Conservation (phyloP, 169 alveolate species). For the Cryptosporidium ryanae region DNA sequence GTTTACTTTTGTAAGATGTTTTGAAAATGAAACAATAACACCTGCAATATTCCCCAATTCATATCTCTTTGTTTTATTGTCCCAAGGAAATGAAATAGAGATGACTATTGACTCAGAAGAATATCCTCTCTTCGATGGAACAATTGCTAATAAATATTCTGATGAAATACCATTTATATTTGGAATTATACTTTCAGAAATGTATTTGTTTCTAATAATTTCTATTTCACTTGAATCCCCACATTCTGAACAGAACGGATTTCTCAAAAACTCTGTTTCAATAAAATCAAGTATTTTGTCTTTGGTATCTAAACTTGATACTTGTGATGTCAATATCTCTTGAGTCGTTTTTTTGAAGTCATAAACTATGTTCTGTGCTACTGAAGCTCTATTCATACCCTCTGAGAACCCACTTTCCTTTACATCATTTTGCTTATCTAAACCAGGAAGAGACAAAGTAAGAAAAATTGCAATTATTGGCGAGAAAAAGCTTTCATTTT, state of each 20-base stretch:
- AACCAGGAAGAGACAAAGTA: constrained; percentile 39
- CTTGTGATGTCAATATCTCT: constrained; percentile 37
- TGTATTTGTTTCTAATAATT: background rate
- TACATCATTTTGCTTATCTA: constrained; percentile 28
- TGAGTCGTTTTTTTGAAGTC: constrained; percentile 61
- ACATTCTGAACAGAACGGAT: constrained; percentile 16
- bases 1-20: constrained; percentile 11
- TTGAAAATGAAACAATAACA: constrained; percentile 27
- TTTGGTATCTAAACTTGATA: too few species aligned
- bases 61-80: background rate
- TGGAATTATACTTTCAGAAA: background rate
- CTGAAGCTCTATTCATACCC: constrained; percentile 31
- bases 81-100: constrained; percentile 60
- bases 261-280: background rate
- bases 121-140: constrained; percentile 66
- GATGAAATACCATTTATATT: background rate
- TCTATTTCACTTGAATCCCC: constrained; percentile 41
- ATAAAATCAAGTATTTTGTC: background rate
- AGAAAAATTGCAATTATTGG: background rate
- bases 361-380: background rate
- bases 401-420: constrained; percentile 62
- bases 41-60: constrained; percentile 51
- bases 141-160: constrained; percentile 39
- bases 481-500: constrained; percentile 2
- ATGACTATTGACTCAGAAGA: constrained; percentile 32